Conservation (phyloP, 1,284 basidiomycete species). For the Sanghuangporus weigelae region DNA sequence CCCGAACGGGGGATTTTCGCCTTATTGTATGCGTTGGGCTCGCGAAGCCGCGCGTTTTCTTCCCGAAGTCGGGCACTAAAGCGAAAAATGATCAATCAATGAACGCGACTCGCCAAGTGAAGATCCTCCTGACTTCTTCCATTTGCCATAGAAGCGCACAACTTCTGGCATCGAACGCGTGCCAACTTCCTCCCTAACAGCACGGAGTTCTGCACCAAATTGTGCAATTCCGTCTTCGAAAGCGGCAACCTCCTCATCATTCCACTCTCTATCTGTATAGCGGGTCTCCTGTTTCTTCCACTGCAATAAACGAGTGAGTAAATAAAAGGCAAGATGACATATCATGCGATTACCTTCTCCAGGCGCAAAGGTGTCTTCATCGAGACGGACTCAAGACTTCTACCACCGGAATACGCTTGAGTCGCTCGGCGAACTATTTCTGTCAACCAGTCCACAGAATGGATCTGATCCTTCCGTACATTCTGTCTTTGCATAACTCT, state of each 20-base stretch:
- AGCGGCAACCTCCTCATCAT: conserved; percentile 59
- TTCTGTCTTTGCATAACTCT: conserved; percentile 42
- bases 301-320: conserved; percentile 30
- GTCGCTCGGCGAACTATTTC: conserved; percentile 67
- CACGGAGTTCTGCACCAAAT: conserved; percentile 74
- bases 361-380: conserved; percentile 52
- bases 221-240: conserved; percentile 72
- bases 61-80: conserved; percentile 57
- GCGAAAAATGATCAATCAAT: conserved; percentile 18
- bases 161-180: conserved; percentile 70
- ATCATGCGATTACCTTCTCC: conserved; percentile 47
- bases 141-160: conserved; percentile 78
- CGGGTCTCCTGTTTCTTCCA: conserved; percentile 69
- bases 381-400: conserved; percentile 51
- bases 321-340: neutral
- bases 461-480: conserved; percentile 41
- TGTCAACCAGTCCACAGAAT: conserved; percentile 72
- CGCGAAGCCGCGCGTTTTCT: conserved; percentile 51
- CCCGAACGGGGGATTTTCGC: conserved; percentile 20
- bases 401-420: conserved; percentile 50
- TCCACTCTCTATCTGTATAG: conserved; percentile 70
- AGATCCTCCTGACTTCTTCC: conserved; percentile 69
- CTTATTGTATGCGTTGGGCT: conserved; percentile 36
- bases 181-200: conserved; percentile 70
- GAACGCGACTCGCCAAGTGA: neutral